Base-by-base conservation (phyloP, 805 yeast species). In the Barnettozyma wickerhamii region DNA sequence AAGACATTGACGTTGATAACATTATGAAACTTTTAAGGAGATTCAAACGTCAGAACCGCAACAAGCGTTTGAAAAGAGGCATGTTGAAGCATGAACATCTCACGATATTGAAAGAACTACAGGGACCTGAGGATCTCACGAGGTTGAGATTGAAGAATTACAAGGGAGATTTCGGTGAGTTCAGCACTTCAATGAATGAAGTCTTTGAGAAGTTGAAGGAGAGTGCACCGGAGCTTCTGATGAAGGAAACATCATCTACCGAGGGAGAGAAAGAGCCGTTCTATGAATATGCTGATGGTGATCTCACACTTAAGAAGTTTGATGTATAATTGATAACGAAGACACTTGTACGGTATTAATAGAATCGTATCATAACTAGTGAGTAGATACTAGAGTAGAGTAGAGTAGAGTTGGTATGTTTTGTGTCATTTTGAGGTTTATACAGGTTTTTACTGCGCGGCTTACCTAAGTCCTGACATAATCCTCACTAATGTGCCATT, bases 81-180 rank as follows among this genome's bases (percentile, higher is more conserved):
- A 41, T 45, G 10, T 10, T 55, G 7, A 35, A 35, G 18, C 45
- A 46, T 40, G 55, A 51, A 31, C 43, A 53, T 35, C n/a, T 14
- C 10, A 19, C 39, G 17, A 47, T 56, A 4, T 24, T 38, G 15
- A 48, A 46, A 30, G 40, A 33, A 10, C 38, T 40, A 4, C 21
- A 21, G 2, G 46, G 42, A 13, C 47, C 39, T 18, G 51, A 48
- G 17, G 58, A 49, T 21, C 42, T 48, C 4, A 38, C 29, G 7
- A 43, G 58, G 40, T 20, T 52, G 19, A 52, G 56, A 37, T 35
- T 56, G 21, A 53, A 53, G 37, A 51, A 47, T 30, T 56, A 56
- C 35, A 53, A 49, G 33, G 61, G 61, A 12, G 61, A 56, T 33
- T 56, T 37, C 35, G 55, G 42, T 12, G 61, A 56, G 34, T 50